These are phyloP conservation scores for Podaxis rugospora DNA, from an alignment of 768 basidiomycete species.

Conservation along the genomic window DNA sequence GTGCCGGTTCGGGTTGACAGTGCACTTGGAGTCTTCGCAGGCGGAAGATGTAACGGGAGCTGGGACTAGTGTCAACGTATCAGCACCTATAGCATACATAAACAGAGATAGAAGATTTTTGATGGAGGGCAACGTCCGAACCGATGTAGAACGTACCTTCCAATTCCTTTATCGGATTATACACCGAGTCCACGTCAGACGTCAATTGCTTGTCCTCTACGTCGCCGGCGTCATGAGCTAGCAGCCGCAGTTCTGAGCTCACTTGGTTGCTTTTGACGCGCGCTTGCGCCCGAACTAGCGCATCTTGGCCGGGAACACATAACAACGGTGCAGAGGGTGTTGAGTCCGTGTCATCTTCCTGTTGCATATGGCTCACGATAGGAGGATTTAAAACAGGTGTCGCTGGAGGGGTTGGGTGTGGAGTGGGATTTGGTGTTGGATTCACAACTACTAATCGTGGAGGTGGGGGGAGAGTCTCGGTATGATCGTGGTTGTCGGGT, in stretches of 20 bases:
- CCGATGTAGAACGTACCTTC: conserved; percentile 1
- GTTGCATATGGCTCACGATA: not conserved
- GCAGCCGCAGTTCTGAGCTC: not conserved
- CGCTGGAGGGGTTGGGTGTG: conserved; percentile 75
- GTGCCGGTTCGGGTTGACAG: conserved; percentile 11
- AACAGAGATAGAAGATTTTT: not conserved
- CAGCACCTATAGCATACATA: not conserved
- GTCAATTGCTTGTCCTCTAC: not conserved
- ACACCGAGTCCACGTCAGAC: not conserved
- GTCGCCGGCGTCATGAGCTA: not conserved
- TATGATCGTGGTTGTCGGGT: not conserved
- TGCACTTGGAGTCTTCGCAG: not conserved
- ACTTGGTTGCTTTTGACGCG: not conserved
- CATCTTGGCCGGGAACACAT: conserved; percentile 5
- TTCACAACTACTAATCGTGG: conserved; percentile 67
- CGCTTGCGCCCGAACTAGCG: not conserved
- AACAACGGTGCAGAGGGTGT: not conserved
- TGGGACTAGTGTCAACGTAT: not conserved
- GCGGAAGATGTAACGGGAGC: not conserved
- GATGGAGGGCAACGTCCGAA: not conserved
- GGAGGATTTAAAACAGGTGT: conserved; percentile 43
- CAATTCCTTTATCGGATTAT: not conserved
- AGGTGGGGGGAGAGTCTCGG: conserved; percentile 20
- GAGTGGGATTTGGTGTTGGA: conserved; percentile 73
- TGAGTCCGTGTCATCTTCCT: not conserved